Evolutionary conservation across 108 stramenopile genomes (phyloP).

Genomic region (Nitzschia sp.): DNA sequence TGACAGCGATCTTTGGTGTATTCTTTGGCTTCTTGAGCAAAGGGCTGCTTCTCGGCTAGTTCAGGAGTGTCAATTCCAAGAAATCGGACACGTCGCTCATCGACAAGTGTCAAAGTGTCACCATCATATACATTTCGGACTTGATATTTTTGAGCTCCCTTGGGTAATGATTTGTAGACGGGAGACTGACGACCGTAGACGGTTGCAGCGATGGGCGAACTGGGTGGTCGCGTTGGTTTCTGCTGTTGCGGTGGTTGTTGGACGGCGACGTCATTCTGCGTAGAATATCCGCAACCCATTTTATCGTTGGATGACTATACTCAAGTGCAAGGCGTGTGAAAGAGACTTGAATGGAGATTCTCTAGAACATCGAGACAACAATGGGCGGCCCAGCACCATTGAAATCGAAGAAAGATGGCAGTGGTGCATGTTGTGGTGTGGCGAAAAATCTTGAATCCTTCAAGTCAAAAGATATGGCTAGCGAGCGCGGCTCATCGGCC

Average conservation of each 20-base stretch:
- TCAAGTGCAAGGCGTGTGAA: no score
- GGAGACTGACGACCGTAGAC: slow-evolving; percentile 16
- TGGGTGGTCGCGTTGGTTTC: neutral
- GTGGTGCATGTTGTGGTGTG: no score
- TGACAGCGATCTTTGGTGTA: slow-evolving; percentile 66
- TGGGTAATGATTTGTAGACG: slow-evolving; percentile 54
- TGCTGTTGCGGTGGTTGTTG: neutral
- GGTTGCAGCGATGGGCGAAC: neutral
- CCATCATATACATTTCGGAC: slow-evolving; percentile 80
- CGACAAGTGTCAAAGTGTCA: slow-evolving; percentile 71
- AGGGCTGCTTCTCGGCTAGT: slow-evolving; percentile 76
- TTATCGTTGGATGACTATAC: no score
- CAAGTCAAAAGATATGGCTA: no score
- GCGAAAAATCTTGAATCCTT: no score
- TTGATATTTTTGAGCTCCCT: slow-evolving; percentile 47
- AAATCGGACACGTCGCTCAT: slow-evolving; percentile 65
- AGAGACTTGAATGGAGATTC: no score
- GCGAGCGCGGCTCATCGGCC: no score
- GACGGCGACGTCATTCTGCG: neutral
- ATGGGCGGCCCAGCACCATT: no score
- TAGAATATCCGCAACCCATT: neutral
- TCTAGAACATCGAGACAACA: no score
- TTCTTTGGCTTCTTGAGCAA: slow-evolving; percentile 77
- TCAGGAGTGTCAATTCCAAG: slow-evolving; percentile 84
- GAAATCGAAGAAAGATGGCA: no score